phyloP scores from a whole-genome alignment of 441 rosid species.

The Pelargonium citronellum region DNA sequence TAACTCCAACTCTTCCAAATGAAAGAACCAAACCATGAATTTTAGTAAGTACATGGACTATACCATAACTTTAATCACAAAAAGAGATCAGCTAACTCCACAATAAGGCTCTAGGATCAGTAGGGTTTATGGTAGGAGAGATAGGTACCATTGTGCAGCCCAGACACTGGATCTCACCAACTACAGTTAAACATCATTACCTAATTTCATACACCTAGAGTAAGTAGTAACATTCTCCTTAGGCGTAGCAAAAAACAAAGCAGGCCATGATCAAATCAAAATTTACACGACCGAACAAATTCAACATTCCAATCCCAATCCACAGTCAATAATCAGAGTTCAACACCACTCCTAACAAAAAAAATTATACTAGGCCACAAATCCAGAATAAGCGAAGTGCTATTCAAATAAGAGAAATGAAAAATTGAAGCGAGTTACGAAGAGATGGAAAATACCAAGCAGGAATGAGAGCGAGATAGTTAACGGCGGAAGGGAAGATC shows the following conservation, averaged over 20 bases:
- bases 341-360: neutral
- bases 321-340: neutral
- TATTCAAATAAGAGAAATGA: neutral
- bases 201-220: neutral
- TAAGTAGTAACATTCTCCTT: neutral
- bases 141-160: neutral
- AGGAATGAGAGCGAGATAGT: slow-evolving; percentile 83
- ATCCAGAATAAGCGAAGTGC: neutral
- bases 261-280: neutral
- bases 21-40: neutral
- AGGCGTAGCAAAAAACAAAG: neutral
- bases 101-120: neutral
- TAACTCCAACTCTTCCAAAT: too few species aligned
- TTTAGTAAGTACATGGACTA: neutral
- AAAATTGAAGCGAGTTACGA: neutral
- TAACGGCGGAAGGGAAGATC: slow-evolving; percentile 59
- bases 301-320: neutral
- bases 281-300: neutral
- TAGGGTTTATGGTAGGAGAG: neutral
- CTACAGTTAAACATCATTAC: neutral
- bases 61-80: neutral
- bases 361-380: neutral
- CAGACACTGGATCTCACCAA: neutral
- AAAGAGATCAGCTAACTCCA: neutral
- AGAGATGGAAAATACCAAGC: slow-evolving; percentile 29